phyloP scores from a whole-genome alignment of 2,329 filamentous ascomycete species.

The Penicillium sp. region DNA sequence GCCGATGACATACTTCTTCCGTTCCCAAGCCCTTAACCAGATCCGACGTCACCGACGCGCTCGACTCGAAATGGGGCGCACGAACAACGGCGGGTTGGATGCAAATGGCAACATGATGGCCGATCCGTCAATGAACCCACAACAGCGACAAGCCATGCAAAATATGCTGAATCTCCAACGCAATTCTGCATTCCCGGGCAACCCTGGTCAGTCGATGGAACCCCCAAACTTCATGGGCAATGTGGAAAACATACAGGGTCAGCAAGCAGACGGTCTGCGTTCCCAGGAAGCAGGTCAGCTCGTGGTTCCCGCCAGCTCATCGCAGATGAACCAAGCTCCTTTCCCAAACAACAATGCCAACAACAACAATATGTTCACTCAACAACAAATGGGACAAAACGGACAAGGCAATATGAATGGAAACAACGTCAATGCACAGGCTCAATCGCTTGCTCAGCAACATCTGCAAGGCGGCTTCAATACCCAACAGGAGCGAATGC shows the following conservation, averaged over 20 bases:
- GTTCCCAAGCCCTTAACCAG: constrained; percentile 48
- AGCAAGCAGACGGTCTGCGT: constrained; percentile 63
- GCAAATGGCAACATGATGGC: constrained; percentile 36
- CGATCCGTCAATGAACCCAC: constrained; percentile 38
- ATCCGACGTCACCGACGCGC: constrained; percentile 39
- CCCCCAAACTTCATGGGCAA: constrained; percentile 42
- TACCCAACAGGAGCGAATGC: constrained; percentile 44
- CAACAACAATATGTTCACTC: constrained; percentile 46
- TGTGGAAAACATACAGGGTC: constrained; percentile 59
- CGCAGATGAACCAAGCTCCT: constrained; percentile 48
- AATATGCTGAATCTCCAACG: constrained; percentile 43
- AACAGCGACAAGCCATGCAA: constrained; percentile 44
- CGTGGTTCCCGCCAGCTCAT: constrained; percentile 65
- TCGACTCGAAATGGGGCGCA: constrained; percentile 35
- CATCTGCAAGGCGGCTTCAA: constrained; percentile 45
- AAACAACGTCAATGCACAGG: constrained; percentile 41
- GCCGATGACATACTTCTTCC: constrained; percentile 54
- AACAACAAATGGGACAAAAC: constrained; percentile 46
- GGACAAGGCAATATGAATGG: constrained; percentile 39
- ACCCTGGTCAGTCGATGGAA: constrained; percentile 34
- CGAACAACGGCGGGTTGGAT: constrained; percentile 31
- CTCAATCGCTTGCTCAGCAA: constrained; percentile 36
- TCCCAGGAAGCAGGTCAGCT: constrained; percentile 62
- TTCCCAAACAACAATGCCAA: constrained; percentile 36
- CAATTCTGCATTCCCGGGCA: constrained; percentile 38